These are phyloP conservation scores for Letharia columbiana DNA, from an alignment of 495 filamentous ascomycete genomes.

Conservation along the genomic window DNA sequence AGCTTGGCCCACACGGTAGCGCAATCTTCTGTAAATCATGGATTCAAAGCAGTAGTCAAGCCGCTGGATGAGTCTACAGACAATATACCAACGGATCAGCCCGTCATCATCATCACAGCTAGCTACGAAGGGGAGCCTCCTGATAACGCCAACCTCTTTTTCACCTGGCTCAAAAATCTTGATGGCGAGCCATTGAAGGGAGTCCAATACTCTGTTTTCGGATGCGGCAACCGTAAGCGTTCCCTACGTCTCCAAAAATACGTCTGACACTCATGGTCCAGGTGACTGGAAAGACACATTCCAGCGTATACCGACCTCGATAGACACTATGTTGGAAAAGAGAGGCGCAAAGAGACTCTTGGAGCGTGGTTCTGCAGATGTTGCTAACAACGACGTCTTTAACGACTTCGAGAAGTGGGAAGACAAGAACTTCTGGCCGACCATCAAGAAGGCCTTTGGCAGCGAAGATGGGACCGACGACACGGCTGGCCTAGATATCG, in stretches of 20 bases:
- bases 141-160: constrained; percentile 64
- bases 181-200: constrained; percentile 43
- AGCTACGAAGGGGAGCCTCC: constrained; percentile 70
- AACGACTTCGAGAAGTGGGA: constrained; percentile 66
- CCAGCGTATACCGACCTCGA: constrained; percentile 58
- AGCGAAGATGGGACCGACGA: not conserved
- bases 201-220: constrained; percentile 58
- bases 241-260: not conserved
- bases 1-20: constrained; percentile 56
- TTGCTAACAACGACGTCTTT: constrained; percentile 56
- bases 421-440: constrained; percentile 29
- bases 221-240: constrained; percentile 45
- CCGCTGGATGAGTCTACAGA: constrained; percentile 54
- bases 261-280: constrained; percentile 4
- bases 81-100: constrained; percentile 51
- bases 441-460: constrained; percentile 5
- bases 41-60: constrained; percentile 48
- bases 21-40: constrained; percentile 47
- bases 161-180: constrained; percentile 52
- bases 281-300: constrained; percentile 63
- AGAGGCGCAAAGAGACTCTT: constrained; percentile 48
- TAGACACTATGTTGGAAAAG: constrained; percentile 44
- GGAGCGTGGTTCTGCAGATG: constrained; percentile 51
- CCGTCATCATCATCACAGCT: constrained; percentile 58
- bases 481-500: constrained; percentile 37